These are phyloP conservation scores for Aspergillus saccharolyticus DNA, from an alignment of 495 filamentous ascomycete species.

Conservation along the genomic window DNA sequence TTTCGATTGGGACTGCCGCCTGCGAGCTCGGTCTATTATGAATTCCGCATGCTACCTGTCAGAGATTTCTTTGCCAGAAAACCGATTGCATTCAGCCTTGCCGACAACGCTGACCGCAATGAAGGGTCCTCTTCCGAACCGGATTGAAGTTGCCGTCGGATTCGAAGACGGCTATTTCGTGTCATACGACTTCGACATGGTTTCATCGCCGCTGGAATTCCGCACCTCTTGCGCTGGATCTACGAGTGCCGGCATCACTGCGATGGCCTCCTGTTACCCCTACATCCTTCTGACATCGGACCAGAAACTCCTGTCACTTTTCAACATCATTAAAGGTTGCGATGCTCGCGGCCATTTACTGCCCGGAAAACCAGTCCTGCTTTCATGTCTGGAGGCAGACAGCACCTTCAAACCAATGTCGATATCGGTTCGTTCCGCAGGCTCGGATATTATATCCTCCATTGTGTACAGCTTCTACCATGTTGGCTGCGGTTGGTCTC, in stretches of 20 bases:
- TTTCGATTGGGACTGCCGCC: constrained; percentile 61
- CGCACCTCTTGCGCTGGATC: constrained; percentile 52
- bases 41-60: constrained; percentile 37
- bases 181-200: constrained; percentile 55
- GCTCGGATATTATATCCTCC: constrained; percentile 61
- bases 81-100: constrained; percentile 13
- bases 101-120: constrained; percentile 70
- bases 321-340: constrained; percentile 46
- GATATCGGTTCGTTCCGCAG: constrained; percentile 63
- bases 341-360: constrained; percentile 9
- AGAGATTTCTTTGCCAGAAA: constrained; percentile 21
- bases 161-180: constrained; percentile 72
- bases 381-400: constrained; percentile 78
- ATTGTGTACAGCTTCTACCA: constrained; percentile 70
- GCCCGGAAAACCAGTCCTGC: constrained; percentile 46
- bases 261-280: constrained; percentile 67
- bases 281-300: constrained; percentile 75
- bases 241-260: constrained; percentile 62
- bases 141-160: constrained; percentile 55
- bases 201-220: constrained; percentile 34
- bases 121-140: constrained; percentile 25
- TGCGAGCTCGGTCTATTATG: constrained; percentile 74
- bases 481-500: constrained; percentile 68
- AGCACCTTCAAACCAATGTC: constrained; percentile 75
- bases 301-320: constrained; percentile 67